phyloP scores from a whole-genome alignment of 1,284 basidiomycete genomes.

The Microbotryum scabiosae region DNA sequence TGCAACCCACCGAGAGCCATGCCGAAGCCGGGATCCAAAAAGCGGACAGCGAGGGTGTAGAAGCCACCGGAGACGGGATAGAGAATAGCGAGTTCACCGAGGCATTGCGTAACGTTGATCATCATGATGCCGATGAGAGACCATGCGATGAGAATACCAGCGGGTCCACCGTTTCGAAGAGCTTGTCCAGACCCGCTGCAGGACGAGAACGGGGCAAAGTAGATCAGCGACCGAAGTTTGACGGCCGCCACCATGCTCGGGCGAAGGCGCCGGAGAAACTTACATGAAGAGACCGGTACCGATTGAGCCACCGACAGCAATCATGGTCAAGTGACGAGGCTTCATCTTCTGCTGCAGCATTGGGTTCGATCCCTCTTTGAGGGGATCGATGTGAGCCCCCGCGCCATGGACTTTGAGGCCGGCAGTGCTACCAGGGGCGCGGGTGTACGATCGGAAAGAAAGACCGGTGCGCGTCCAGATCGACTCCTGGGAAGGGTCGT shows the following conservation, averaged over 20 bases:
- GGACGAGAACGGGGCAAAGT: conserved; percentile 36
- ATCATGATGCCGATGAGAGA: conserved; percentile 38
- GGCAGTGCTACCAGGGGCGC: conserved; percentile 41
- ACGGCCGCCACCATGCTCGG: no score
- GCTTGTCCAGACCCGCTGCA: conserved; percentile 44
- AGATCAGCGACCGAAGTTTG: background rate
- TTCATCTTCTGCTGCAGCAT: conserved; percentile 43
- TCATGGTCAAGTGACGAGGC: conserved; percentile 30
- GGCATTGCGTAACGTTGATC: conserved; percentile 33
- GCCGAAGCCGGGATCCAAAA: conserved; percentile 32
- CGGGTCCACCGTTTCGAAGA: conserved; percentile 45
- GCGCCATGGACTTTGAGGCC: conserved; percentile 36
- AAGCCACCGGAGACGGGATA: conserved; percentile 46
- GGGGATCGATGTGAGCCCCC: conserved; percentile 22
- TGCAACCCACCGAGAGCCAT: conserved; percentile 37
- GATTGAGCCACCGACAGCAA: conserved; percentile 49
- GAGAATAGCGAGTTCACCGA: conserved; percentile 42
- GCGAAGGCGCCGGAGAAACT: no score
- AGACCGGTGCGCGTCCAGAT: conserved; percentile 41
- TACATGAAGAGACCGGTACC: conserved; percentile 43
- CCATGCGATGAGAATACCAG: conserved; percentile 36
- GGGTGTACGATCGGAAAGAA: conserved; percentile 42
- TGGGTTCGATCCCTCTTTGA: conserved; percentile 35
- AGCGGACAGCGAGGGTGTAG: conserved; percentile 41
- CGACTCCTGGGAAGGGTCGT: conserved; percentile 42